These are phyloP conservation scores for Chaetomium fimeti DNA, from an alignment of 495 filamentous ascomycete species.

Conservation along the genomic window DNA sequence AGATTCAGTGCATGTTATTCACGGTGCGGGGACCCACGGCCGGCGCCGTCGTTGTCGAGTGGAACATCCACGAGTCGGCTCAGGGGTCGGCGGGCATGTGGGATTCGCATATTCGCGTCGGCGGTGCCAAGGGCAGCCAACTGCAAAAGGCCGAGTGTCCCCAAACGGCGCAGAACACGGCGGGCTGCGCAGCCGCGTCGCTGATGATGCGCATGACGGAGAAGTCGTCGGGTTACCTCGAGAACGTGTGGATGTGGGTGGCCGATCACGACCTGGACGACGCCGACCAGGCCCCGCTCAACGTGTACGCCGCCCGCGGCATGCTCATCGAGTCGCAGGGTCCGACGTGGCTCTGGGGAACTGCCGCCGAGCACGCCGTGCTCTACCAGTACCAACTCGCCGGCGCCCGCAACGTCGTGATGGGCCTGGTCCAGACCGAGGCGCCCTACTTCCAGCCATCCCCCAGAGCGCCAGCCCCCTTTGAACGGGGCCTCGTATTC, in stretches of 20 bases:
- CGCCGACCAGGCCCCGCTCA: not conserved
- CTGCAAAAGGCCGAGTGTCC: too few relatives aligned
- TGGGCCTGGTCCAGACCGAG: slow-evolving; percentile 78
- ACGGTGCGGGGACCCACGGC: slow-evolving; percentile 69
- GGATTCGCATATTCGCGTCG: not conserved
- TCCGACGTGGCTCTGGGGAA: slow-evolving; percentile 47
- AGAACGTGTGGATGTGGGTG: slow-evolving; percentile 92
- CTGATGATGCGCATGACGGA: slow-evolving; percentile 71
- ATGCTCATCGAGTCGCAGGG: slow-evolving; percentile 61
- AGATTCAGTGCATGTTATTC: slow-evolving; percentile 80
- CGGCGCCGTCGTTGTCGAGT: slow-evolving; percentile 82
- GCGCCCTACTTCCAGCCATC: slow-evolving; percentile 80
- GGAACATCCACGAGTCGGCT: slow-evolving; percentile 59
- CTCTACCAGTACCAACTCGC: slow-evolving; percentile 79
- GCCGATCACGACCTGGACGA: slow-evolving; percentile 70
- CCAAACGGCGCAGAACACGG: too few relatives aligned
- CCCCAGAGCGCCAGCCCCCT: slow-evolving; percentile 64
- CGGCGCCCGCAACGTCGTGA: slow-evolving; percentile 49
- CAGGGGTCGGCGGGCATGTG: not conserved
- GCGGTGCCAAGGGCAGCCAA: too few relatives aligned
- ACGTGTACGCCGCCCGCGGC: slow-evolving; percentile 78
- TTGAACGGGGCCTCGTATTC: slow-evolving; percentile 40
- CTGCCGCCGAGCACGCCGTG: slow-evolving; percentile 64
- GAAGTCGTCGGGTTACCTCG: slow-evolving; percentile 68
- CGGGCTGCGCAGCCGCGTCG: slow-evolving; percentile 61